phyloP scores from a whole-genome alignment of 139 green algal genomes.

The Haematococcus lacustris region DNA sequence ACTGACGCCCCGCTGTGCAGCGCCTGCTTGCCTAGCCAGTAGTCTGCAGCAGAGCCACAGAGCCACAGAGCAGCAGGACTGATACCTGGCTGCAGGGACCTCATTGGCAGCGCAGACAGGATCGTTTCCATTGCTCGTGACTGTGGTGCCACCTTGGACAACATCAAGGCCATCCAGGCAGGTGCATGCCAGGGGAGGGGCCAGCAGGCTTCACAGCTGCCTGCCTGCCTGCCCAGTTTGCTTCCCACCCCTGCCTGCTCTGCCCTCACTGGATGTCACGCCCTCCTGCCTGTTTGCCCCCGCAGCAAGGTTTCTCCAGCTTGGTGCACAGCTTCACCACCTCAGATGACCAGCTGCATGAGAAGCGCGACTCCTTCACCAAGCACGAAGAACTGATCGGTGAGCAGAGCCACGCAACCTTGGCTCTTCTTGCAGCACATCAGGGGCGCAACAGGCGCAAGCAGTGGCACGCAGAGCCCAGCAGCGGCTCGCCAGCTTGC shows the following conservation, averaged over 20 bases:
- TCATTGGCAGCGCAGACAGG: conserved; percentile 89
- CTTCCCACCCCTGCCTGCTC: no score
- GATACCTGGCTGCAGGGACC: conserved; percentile 76
- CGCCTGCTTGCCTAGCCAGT: no score
- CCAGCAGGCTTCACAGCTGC: no score
- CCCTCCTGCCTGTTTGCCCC: no score
- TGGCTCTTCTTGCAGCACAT: background rate
- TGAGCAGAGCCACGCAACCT: conserved; percentile 8
- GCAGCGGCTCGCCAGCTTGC: no score
- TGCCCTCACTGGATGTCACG: no score
- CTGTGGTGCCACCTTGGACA: conserved; percentile 49
- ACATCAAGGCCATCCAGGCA: conserved; percentile 55
- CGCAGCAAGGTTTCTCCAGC: conserved; percentile 32
- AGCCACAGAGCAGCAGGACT: no score
- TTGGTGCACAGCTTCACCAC: conserved; percentile 40
- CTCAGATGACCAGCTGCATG: conserved; percentile 22
- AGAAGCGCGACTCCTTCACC: conserved; percentile 37
- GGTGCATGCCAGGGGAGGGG: no score
- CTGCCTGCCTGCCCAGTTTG: no score
- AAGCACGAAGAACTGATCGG: conserved; percentile 59
- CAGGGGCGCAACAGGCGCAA: background rate
- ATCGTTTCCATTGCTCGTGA: conserved; percentile 72
- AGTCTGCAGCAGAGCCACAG: no score
- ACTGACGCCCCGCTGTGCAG: no score
- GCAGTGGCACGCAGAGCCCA: background rate